Evolutionary conservation across 2,329 filamentous ascomycete genomes (phyloP).

Genomic region (Diplodia sapinea): DNA sequence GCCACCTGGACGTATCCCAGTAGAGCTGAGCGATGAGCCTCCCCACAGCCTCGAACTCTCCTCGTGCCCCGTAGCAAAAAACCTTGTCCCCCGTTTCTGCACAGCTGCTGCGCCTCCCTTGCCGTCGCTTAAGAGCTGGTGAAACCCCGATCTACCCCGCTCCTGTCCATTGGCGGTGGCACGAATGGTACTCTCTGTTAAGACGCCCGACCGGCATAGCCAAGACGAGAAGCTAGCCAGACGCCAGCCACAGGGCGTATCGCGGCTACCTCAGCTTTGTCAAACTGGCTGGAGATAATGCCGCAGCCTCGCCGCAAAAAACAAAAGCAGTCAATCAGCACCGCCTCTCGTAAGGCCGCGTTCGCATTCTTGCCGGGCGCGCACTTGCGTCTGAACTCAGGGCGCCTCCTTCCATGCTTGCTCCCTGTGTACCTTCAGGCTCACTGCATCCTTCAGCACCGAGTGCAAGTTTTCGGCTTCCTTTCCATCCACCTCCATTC

Average conservation of each 20-base stretch:
- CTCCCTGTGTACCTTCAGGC: slow-evolving; percentile 48
- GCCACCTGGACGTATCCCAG: background rate
- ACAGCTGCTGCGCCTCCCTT: background rate
- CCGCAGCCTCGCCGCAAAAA: background rate
- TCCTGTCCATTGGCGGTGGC: background rate
- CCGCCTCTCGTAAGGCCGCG: background rate
- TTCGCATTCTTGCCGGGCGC: background rate
- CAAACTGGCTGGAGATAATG: background rate
- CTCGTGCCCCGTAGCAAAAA: background rate
- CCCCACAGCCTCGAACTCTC: background rate
- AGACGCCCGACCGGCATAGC: background rate
- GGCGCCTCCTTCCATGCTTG: slow-evolving; percentile 50
- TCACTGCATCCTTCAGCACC: slow-evolving; percentile 51
- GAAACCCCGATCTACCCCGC: background rate
- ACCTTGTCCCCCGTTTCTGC: background rate
- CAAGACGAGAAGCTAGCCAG: slow-evolving; percentile 3
- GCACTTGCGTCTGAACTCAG: slow-evolving; percentile 1
- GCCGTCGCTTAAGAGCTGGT: background rate
- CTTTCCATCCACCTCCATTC: slow-evolving; percentile 48
- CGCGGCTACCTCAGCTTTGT: background rate
- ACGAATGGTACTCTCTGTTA: background rate
- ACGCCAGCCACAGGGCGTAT: slow-evolving; percentile 1
- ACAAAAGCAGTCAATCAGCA: background rate
- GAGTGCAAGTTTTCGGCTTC: slow-evolving; percentile 42
- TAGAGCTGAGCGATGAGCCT: slow-evolving; percentile 2